phyloP scores from a whole-genome alignment of 306 rosid genomes.

The Ormosia emarginata region DNA sequence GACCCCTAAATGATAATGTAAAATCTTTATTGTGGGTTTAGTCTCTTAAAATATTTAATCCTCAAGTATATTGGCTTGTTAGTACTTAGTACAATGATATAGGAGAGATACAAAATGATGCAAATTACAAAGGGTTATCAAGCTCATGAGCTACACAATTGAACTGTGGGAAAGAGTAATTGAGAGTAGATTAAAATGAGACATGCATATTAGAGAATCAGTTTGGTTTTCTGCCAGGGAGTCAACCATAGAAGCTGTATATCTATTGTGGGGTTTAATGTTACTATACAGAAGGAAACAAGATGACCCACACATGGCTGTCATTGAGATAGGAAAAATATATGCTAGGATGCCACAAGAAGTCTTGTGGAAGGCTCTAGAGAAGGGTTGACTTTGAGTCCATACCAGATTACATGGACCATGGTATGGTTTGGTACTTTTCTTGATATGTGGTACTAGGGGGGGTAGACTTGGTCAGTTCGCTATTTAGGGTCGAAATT shows the following conservation, averaged over 20 bases:
- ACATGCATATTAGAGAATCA: background rate
- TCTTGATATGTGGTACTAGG: background rate
- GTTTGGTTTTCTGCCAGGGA: constrained; percentile 5
- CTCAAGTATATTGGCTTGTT: background rate
- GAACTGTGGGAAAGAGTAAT: background rate
- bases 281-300: background rate
- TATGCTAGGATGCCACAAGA: background rate
- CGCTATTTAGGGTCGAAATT: no score
- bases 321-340: background rate
- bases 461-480: background rate
- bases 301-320: background rate
- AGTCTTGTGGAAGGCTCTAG: background rate
- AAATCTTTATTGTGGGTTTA: constrained; percentile 18
- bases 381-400: background rate
- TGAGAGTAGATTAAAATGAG: constrained; percentile 15
- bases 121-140: background rate
- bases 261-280: background rate
- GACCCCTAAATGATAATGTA: background rate
- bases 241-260: background rate
- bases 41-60: background rate
- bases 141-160: background rate
- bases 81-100: background rate
- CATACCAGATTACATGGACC: background rate
- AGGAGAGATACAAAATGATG: background rate
- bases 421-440: background rate